phyloP scores from a whole-genome alignment of 1,284 basidiomycete genomes.

The Cutaneotrichosporon sp. region DNA sequence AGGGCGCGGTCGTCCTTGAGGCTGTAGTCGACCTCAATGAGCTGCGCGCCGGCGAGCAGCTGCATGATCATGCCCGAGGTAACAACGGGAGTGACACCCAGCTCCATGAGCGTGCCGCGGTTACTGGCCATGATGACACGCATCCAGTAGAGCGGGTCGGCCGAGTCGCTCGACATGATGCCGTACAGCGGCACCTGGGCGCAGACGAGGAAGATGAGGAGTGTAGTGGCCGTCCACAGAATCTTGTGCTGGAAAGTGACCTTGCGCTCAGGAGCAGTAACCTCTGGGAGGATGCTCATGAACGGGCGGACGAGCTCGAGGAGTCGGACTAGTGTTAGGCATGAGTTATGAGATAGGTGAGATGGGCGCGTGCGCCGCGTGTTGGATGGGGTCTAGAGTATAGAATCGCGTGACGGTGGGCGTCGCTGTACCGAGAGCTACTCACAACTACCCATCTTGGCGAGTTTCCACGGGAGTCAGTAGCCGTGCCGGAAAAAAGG shows the following conservation, averaged over 20 bases:
- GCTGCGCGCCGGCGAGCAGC: constrained; percentile 91
- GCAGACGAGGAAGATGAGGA: constrained; percentile 96
- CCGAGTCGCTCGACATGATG: constrained; percentile 97
- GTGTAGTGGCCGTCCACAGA: constrained; percentile 94
- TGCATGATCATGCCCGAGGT: constrained; percentile 99
- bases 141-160: constrained; percentile 99
- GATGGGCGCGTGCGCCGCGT: constrained; percentile 10
- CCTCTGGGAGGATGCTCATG: constrained; percentile 88
- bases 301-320: constrained; percentile 94
- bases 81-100: constrained; percentile 96
- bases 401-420: background rate
- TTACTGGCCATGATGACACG: constrained; percentile 98
- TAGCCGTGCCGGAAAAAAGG: constrained; percentile 22
- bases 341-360: background rate
- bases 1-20: constrained; percentile 96
- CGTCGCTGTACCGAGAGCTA: constrained; percentile 8
- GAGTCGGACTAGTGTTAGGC: constrained; percentile 69
- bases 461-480: constrained; percentile 25
- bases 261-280: constrained; percentile 93
- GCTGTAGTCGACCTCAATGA: constrained; percentile 96
- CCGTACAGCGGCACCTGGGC: constrained; percentile 95
- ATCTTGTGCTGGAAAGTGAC: constrained; percentile 95
- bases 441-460: constrained; percentile 46
- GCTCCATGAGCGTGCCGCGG: constrained; percentile 97
- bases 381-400: background rate